Conservation (phyloP, 2,329 filamentous ascomycete species). For the Teratosphaeria gauchensis region DNA sequence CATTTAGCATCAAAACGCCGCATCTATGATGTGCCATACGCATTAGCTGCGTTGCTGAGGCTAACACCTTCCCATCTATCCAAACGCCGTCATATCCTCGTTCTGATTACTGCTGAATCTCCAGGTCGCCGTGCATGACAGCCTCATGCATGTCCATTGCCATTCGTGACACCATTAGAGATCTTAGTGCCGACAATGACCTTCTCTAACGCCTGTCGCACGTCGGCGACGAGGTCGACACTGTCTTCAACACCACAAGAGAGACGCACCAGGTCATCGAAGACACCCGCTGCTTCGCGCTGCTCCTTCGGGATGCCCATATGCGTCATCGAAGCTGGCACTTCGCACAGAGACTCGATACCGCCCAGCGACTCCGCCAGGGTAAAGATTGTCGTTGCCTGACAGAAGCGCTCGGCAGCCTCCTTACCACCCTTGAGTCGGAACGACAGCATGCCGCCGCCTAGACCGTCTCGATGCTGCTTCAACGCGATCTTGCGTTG, state of each 20-base stretch:
- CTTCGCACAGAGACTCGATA: conserved; percentile 82
- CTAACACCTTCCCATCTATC: neutral
- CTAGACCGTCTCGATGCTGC: conserved; percentile 90
- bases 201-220: conserved; percentile 70
- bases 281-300: conserved; percentile 86
- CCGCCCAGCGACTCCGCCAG: conserved; percentile 88
- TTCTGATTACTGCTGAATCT: neutral
- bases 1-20: neutral
- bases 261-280: conserved; percentile 84
- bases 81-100: neutral
- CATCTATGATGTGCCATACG: neutral
- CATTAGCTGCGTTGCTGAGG: too few species aligned
- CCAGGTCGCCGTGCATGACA: neutral
- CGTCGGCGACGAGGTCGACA: conserved; percentile 72
- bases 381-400: conserved; percentile 79
- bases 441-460: conserved; percentile 96
- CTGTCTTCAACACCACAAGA: conserved; percentile 92
- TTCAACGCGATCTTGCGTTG: conserved; percentile 75
- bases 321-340: conserved; percentile 94
- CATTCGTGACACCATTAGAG: conserved; percentile 30
- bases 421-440: conserved; percentile 76
- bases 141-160: conserved; percentile 6
- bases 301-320: conserved; percentile 85
- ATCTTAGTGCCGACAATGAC: conserved; percentile 50
- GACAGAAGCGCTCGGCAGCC: conserved; percentile 87